Evolutionary conservation across 257 asterid genomes (phyloP), one percentile per base, ranked within the genome.

Genomic region (Nicotiana noctiflora): DNA sequence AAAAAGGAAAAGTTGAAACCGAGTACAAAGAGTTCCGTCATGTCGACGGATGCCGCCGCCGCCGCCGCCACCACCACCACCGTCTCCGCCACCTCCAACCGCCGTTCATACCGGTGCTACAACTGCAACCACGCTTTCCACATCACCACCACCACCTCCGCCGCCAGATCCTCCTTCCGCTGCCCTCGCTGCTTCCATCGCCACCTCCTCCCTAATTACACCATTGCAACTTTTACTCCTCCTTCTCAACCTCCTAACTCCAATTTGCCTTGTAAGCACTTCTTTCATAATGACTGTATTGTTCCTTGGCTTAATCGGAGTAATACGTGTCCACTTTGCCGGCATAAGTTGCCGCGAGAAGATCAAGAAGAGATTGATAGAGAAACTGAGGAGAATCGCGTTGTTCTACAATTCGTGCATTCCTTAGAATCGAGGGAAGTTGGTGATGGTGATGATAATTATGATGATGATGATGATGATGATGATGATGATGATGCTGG

Each of bases 291-390:
- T 82, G 85, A 86, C 60, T 90, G 93, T 82, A 89, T 90, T 46
- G 87, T 75, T 8, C 89, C 87, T 32, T 90, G 91, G 94, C 88
- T 90, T 23, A 79, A 64, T 13, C 80, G 89, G 86, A 88, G 86
- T 17, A 88, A 85, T 34, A 89, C 91, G 27, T 90, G 94, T 81
- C 94, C 94, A 15, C 46, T 89, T 79, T 90, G 94, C 83, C 91
- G 91, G 61, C 80, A 77, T 77, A 70, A 86, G 68, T 84, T 90
- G 81, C 90, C 91, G 0, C 37, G 27, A 11, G 88, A 88, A 25
- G 81, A 75, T 34, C 56, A 79, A 51, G 76, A 85, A 2, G 57
- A 70, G 19, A 19, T 44, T 79, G 51, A 8, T 46, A 56, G 15
- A 32, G 66, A 55, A 32, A 6, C 46, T 13, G 55, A 13, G 32